Conservation (phyloP, 2,329 filamentous ascomycete genomes). For the Phaeoacremonium minimum region DNA sequence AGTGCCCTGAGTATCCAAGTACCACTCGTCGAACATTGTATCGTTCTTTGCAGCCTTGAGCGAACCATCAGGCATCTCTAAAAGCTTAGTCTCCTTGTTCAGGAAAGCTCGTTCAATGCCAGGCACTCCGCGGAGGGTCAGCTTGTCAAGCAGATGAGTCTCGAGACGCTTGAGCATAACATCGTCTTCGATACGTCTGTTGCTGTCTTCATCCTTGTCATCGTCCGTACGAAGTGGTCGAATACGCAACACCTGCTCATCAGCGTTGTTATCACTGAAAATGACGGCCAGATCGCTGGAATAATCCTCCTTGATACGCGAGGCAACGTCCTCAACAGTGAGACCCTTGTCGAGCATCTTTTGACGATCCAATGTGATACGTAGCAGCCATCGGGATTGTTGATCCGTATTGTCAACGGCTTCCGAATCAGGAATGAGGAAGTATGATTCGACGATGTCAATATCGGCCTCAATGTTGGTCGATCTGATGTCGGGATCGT, state of each 20-base stretch:
- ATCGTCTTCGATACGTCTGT: conserved; percentile 70
- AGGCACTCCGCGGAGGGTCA: conserved; percentile 85
- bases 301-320: conserved; percentile 86
- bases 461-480: conserved; percentile 84
- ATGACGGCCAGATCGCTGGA: conserved; percentile 82
- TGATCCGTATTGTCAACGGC: conserved; percentile 56
- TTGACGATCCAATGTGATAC: conserved; percentile 87
- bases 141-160: conserved; percentile 82
- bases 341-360: conserved; percentile 94
- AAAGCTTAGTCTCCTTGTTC: conserved; percentile 70
- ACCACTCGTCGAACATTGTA: conserved; percentile 82
- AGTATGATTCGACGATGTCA: conserved; percentile 97
- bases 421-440: conserved; percentile 81
- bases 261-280: conserved; percentile 97
- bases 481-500: conserved; percentile 82
- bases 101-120: conserved; percentile 92
- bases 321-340: conserved; percentile 84
- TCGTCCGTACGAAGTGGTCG: conserved; percentile 70
- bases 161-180: conserved; percentile 90
- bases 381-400: conserved; percentile 93
- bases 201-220: conserved; percentile 66
- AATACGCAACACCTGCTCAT: conserved; percentile 90
- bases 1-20: conserved; percentile 90
- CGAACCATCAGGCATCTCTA: conserved; percentile 65
- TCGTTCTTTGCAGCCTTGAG: conserved; percentile 72